Evolutionary conservation across 1,284 basidiomycete species (phyloP), one percentile per base, ranked within the genome.

Genomic region (Flammula alnicola): DNA sequence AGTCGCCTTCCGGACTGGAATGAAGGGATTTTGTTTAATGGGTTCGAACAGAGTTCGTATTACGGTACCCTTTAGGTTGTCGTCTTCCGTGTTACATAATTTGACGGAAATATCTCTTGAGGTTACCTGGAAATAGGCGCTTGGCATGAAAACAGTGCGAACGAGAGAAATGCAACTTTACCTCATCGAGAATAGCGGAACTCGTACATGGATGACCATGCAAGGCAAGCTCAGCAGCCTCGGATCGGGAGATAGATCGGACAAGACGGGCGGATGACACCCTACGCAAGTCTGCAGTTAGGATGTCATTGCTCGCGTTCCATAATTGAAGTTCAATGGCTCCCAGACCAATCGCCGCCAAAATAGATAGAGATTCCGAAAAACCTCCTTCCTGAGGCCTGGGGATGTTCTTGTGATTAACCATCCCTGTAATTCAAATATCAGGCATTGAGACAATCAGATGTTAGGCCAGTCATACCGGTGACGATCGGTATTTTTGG

Each of bases 291-390:
- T 45, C 43, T 8, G 33, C 31, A 8, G 32, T 45, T 12, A 45
- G 31, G 14, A 45, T 26, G 3, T 32, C 32, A 32, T 45, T 45
- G n/a, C 31, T 26, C 12, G 43, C 31, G 14, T 29, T 33, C 43
- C 43, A 44, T 5, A 44, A 20, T 31, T 44, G 43, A 6, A 45
- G 32, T 19, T 45, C 43, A 23, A 26, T 17, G 5, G 43, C 43
- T 8, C 17, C 12, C 16, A 45, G 14, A n/a, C 43, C 17, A 11
- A 45, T 20, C 3, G 43, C 27, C 25, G 36, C 8, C 5, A 45
- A 32, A 3, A 36, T 27, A 11, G 43, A 45, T 2, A 45, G 25
- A 27, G 43, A 32, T 23, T 36, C 31, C 10, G 43, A 29, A 22
- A 36, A 45, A n/a, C 43, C 43, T 19, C 31, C 7, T 14, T 45